Conservation (phyloP, 148 eudicot species). For the Gaultheria prostrata region DNA sequence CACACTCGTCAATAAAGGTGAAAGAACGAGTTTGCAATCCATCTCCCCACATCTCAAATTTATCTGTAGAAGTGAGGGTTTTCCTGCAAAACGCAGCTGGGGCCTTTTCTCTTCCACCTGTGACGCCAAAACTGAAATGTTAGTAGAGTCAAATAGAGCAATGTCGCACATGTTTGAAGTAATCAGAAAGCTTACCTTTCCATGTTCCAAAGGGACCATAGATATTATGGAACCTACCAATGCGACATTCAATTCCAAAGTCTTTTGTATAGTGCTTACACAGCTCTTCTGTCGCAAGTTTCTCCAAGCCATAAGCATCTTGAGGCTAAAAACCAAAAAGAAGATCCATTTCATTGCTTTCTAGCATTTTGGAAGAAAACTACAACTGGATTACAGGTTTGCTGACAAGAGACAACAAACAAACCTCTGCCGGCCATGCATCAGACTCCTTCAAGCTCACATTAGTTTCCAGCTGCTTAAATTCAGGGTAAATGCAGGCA, state of each 20-base stretch:
- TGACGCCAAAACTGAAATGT: not conserved
- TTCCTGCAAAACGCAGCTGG: slow-evolving; percentile 62
- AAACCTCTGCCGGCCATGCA: slow-evolving; percentile 63
- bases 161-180: not conserved
- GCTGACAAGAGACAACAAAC: not conserved
- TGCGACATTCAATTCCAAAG: slow-evolving; percentile 41
- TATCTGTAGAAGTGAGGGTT: slow-evolving; percentile 41
- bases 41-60: slow-evolving; percentile 68
- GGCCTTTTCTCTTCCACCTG: slow-evolving; percentile 63
- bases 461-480: slow-evolving; percentile 60
- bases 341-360: not conserved
- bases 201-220: slow-evolving; percentile 59
- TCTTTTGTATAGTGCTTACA: slow-evolving; percentile 44
- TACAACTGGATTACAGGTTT: not conserved
- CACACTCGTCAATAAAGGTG: slow-evolving; percentile 62
- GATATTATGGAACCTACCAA: slow-evolving; percentile 59
- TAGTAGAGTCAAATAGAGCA: not conserved
- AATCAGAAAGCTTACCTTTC: slow-evolving; percentile 38
- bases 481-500: slow-evolving; percentile 60
- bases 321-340: slow-evolving; percentile 28
- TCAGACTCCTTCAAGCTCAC: slow-evolving; percentile 62
- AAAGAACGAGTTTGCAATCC: slow-evolving; percentile 57
- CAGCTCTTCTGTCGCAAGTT: slow-evolving; percentile 37
- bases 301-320: slow-evolving; percentile 44
- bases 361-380: not conserved